Evolutionary conservation across 768 basidiomycete species (phyloP).

Genomic region (Hypholoma sublateritium): DNA sequence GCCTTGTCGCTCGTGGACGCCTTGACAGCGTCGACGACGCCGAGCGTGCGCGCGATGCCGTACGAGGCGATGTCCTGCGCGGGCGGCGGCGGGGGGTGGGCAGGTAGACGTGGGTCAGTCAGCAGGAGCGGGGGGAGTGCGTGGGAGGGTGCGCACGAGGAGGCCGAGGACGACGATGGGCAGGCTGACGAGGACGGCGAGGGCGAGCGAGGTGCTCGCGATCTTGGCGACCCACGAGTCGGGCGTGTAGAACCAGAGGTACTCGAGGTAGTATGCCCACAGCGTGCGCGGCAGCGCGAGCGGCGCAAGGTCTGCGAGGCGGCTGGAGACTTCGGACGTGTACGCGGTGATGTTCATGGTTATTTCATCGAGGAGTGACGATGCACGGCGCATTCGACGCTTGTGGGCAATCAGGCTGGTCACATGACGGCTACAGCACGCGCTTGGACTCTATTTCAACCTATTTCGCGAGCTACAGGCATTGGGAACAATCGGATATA

Average conservation of each 20-base stretch:
- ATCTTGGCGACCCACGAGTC: slow-evolving; percentile 67
- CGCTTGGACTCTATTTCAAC: no score
- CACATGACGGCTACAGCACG: not conserved
- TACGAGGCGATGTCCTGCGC: slow-evolving; percentile 77
- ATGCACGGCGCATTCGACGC: no score
- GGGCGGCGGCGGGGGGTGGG: not conserved
- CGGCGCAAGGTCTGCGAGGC: slow-evolving; percentile 26
- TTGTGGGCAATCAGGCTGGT: not conserved
- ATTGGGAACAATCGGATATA: not conserved
- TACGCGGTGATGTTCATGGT: slow-evolving; percentile 35
- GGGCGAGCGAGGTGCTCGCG: slow-evolving; percentile 62
- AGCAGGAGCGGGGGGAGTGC: slow-evolving; percentile 8
- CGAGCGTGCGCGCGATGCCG: slow-evolving; percentile 79
- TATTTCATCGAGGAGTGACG: not conserved
- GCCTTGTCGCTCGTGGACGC: slow-evolving; percentile 68
- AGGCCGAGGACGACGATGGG: slow-evolving; percentile 56
- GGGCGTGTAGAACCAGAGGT: slow-evolving; percentile 64
- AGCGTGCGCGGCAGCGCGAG: slow-evolving; percentile 42
- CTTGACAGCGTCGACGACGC: slow-evolving; percentile 72
- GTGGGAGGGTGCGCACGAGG: slow-evolving; percentile 43
- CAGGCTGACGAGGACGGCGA: slow-evolving; percentile 63
- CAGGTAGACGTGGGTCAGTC: slow-evolving; percentile 5
- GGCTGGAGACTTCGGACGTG: slow-evolving; percentile 27
- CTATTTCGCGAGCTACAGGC: no score
- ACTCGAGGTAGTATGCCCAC: slow-evolving; percentile 61